Conservation (phyloP, 2,329 filamentous ascomycete genomes). For the Clarireedia monteithiana region DNA sequence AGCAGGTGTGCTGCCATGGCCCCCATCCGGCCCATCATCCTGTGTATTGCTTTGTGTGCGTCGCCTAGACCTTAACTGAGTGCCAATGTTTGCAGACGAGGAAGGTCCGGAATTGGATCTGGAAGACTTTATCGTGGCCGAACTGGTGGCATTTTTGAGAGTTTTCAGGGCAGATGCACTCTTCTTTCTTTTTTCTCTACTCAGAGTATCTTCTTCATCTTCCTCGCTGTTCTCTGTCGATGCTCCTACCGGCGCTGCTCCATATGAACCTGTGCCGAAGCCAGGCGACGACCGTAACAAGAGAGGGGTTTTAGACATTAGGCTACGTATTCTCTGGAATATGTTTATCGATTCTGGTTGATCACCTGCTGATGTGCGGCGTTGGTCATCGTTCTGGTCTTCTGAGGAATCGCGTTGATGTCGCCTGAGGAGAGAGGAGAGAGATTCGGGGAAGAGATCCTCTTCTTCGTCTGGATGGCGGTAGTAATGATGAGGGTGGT, state of each 20-base stretch:
- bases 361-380: slow-evolving; percentile 7
- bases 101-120: slow-evolving; percentile 12
- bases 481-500: neutral
- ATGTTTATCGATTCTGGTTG: slow-evolving; percentile 13
- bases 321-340: slow-evolving; percentile 16
- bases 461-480: slow-evolving; percentile 8
- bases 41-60: slow-evolving; percentile 4
- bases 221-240: slow-evolving; percentile 31
- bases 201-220: slow-evolving; percentile 23
- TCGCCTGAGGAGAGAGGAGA: slow-evolving; percentile 21
- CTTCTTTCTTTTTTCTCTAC: slow-evolving; percentile 17
- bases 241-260: slow-evolving; percentile 43
- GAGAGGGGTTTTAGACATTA: slow-evolving; percentile 44
- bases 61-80: neutral
- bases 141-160: slow-evolving; percentile 22
- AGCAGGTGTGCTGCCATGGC: slow-evolving; percentile 19
- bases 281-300: slow-evolving; percentile 52
- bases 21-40: slow-evolving; percentile 17
- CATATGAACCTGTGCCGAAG: slow-evolving; percentile 53
- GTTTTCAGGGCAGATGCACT: slow-evolving; percentile 22
- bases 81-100: slow-evolving; percentile 4
- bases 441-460: slow-evolving; percentile 25
- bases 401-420: slow-evolving; percentile 13
- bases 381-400: slow-evolving; percentile 14
- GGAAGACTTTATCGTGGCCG: slow-evolving; percentile 9